Conservation (phyloP, 495 filamentous ascomycete species). For the Talaromyces thailandensis region DNA sequence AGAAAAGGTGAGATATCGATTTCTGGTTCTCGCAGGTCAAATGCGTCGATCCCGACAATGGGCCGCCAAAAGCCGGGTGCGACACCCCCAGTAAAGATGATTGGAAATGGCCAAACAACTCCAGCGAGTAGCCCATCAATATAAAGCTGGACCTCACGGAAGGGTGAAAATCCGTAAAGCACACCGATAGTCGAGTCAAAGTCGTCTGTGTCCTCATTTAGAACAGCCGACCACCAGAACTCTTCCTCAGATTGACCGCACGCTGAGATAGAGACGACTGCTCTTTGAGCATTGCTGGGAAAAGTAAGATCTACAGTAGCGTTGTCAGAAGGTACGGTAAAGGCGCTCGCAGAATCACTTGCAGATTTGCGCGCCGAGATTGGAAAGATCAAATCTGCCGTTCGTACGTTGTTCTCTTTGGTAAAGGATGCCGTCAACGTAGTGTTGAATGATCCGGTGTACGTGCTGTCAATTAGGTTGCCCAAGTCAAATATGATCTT, state of each 20-base stretch:
- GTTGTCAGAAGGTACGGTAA: constrained; percentile 56
- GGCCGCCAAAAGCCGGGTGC: constrained; percentile 76
- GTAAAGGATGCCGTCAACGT: constrained; percentile 71
- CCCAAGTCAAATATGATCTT: constrained; percentile 80
- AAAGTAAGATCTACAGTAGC: constrained; percentile 47
- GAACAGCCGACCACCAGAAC: constrained; percentile 85
- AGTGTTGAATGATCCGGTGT: constrained; percentile 75
- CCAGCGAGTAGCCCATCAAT: constrained; percentile 72
- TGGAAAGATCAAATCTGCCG: constrained; percentile 63
- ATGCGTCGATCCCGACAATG: constrained; percentile 77
- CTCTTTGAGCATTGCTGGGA: constrained; percentile 55
- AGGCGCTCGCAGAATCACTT: constrained; percentile 51
- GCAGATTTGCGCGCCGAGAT: constrained; percentile 55
- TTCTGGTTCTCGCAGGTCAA: constrained; percentile 72
- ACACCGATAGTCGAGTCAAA: constrained; percentile 48
- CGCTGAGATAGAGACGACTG: constrained; percentile 67
- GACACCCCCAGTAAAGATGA: constrained; percentile 84
- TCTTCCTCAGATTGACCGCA: constrained; percentile 74
- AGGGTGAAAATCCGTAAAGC: constrained; percentile 66
- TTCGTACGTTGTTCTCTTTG: constrained; percentile 28
- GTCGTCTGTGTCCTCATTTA: constrained; percentile 50
- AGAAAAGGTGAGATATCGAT: constrained; percentile 80
- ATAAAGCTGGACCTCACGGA: constrained; percentile 72
- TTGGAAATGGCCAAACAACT: constrained; percentile 75
- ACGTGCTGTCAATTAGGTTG: constrained; percentile 64